phyloP scores from a whole-genome alignment of 2,329 filamentous ascomycete species.

The Calonectria crousiana region DNA sequence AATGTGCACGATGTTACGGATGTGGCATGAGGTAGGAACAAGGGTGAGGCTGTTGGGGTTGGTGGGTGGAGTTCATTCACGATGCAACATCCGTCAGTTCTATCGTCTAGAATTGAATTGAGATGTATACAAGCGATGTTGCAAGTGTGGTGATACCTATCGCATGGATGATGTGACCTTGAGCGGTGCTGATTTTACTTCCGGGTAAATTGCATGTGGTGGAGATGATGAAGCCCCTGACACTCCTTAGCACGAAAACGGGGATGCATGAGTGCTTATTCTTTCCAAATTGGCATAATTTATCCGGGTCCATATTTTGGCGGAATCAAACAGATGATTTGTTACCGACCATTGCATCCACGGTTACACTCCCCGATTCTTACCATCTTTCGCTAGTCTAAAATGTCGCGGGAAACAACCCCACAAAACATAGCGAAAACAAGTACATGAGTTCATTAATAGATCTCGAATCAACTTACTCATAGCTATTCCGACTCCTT shows the following conservation, averaged over 20 bases:
- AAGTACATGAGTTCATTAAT: neutral
- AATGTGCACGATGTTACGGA: neutral
- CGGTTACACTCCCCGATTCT: neutral
- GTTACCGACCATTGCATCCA: neutral
- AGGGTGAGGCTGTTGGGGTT: neutral
- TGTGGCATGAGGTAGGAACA: no score
- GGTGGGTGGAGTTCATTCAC: neutral
- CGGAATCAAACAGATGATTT: neutral
- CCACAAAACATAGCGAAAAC: neutral
- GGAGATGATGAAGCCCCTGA: neutral
- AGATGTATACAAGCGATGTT: no score
- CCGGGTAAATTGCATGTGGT: neutral
- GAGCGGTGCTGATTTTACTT: neutral
- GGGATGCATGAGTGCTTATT: neutral
- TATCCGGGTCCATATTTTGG: neutral
- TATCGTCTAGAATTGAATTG: neutral
- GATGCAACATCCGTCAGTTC: neutral
- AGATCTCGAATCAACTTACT: no score
- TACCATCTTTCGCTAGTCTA: neutral
- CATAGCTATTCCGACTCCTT: no score
- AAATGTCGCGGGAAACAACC: no score
- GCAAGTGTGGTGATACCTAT: neutral
- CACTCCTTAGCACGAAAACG: neutral
- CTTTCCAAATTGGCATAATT: neutral
- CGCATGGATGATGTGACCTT: neutral